Conservation (phyloP, 1,139 yeast genomes). For the Debaryomyces singareniensis region DNA sequence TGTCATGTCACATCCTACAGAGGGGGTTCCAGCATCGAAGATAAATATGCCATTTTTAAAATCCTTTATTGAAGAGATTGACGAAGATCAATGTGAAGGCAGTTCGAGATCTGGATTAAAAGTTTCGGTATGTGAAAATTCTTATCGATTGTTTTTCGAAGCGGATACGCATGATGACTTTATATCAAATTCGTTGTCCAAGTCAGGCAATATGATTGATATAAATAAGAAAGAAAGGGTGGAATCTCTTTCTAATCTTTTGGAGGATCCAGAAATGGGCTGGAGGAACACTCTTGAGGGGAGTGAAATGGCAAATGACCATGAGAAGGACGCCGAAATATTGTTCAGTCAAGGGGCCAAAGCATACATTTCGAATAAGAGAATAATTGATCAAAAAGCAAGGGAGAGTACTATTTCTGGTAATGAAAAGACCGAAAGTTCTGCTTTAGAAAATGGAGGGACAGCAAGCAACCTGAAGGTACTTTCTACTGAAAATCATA, state of each 20-base stretch:
- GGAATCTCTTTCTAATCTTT: slow-evolving; percentile 17
- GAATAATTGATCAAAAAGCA: slow-evolving; percentile 6
- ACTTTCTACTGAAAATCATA: slow-evolving; percentile 7
- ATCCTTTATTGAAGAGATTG: slow-evolving; percentile 50
- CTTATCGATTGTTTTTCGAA: slow-evolving; percentile 78
- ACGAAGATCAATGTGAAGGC: slow-evolving; percentile 61
- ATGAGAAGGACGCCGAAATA: slow-evolving; percentile 17
- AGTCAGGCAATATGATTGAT: slow-evolving; percentile 21
- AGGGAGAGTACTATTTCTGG: slow-evolving; percentile 6
- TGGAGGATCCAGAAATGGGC: slow-evolving; percentile 31
- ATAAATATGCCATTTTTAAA: slow-evolving; percentile 70
- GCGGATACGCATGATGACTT: slow-evolving; percentile 79
- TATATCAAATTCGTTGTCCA: slow-evolving; percentile 48
- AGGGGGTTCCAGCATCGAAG: slow-evolving; percentile 84
- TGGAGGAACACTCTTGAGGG: slow-evolving; percentile 32
- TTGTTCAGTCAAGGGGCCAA: slow-evolving; percentile 29
- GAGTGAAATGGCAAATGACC: slow-evolving; percentile 14
- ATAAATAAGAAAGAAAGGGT: slow-evolving; percentile 17
- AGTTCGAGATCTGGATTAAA: slow-evolving; percentile 65
- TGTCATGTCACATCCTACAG: slow-evolving; percentile 94
- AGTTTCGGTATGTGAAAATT: slow-evolving; percentile 73
- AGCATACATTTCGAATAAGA: slow-evolving; percentile 17
- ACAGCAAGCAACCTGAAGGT: slow-evolving; percentile 3
- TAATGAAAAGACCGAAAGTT: slow-evolving; percentile 4
- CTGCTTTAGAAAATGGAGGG: background rate